These are phyloP conservation scores for Boletus bicolor DNA, from an alignment of 768 basidiomycete species.

Conservation along the genomic window DNA sequence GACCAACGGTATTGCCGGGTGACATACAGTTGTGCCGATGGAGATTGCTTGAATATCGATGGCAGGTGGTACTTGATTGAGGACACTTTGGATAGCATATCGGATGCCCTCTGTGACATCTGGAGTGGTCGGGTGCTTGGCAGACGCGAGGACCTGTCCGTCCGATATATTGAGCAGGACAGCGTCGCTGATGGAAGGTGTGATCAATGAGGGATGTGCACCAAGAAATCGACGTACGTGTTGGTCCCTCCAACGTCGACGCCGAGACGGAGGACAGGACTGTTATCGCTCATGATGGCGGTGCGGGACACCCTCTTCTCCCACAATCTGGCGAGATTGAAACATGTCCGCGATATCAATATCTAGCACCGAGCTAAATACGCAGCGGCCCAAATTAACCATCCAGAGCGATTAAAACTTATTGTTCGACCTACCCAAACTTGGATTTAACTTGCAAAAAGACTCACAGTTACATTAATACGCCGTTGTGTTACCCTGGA, in stretches of 20 bases:
- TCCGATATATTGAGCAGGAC: constrained; percentile 22
- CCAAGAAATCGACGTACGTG: constrained; percentile 18
- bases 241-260: constrained; percentile 37
- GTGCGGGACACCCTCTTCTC: too few relatives aligned
- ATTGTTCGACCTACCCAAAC: too few relatives aligned
- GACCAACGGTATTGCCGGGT: too few relatives aligned
- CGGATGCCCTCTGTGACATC: constrained; percentile 61
- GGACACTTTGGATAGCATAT: constrained; percentile 43
- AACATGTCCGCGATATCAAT: too few relatives aligned
- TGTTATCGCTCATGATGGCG: not conserved
- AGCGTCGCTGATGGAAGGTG: constrained; percentile 27
- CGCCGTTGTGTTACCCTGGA: not conserved
- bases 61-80: constrained; percentile 36
- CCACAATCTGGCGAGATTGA: too few relatives aligned
- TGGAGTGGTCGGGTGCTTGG: constrained; percentile 54
- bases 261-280: constrained; percentile 22
- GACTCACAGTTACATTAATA: too few relatives aligned
- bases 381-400: too few relatives aligned
- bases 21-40: constrained; percentile 57
- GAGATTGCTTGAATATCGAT: constrained; percentile 46
- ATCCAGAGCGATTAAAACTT: too few relatives aligned
- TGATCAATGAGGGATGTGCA: not conserved
- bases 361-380: too few relatives aligned
- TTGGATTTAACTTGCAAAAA: too few relatives aligned
- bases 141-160: constrained; percentile 24